These are phyloP conservation scores for Trypanosoma melophagium DNA, from an alignment of 208 protist genomes.

Conservation along the genomic window DNA sequence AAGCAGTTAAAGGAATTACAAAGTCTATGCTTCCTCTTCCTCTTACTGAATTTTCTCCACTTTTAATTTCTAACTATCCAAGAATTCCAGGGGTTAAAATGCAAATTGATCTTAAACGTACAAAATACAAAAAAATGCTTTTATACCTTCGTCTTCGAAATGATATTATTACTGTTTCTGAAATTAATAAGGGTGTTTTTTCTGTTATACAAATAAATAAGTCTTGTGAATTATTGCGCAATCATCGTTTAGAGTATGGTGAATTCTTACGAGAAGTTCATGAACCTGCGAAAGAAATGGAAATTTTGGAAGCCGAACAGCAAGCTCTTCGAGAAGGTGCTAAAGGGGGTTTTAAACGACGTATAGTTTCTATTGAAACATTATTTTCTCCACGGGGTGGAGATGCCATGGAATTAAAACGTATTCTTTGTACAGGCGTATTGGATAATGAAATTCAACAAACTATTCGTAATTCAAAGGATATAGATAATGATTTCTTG, in stretches of 20 bases:
- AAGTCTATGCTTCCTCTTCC: constrained; percentile 52
- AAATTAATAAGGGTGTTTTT: constrained; percentile 47
- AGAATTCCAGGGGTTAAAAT: constrained; percentile 26
- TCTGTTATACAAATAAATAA: constrained; percentile 47
- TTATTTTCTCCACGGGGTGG: constrained; percentile 22
- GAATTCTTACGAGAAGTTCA: constrained; percentile 48
- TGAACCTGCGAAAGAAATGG: constrained; percentile 38
- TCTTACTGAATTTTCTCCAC: constrained; percentile 56
- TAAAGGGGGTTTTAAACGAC: constrained; percentile 40
- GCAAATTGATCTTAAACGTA: constrained; percentile 66
- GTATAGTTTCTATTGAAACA: constrained; percentile 45
- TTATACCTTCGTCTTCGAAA: constrained; percentile 37
- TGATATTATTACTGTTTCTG: constrained; percentile 49
- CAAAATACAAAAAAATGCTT: constrained; percentile 68
- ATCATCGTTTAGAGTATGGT: constrained; percentile 36
- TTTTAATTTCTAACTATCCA: constrained; percentile 51
- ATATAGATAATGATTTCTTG: constrained; percentile 30
- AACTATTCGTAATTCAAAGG: not conserved
- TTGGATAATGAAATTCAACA: not conserved
- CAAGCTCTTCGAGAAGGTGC: constrained; percentile 30
- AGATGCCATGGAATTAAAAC: constrained; percentile 13
- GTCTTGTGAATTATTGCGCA: constrained; percentile 34
- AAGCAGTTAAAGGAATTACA: constrained; percentile 39
- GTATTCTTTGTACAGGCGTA: constrained; percentile 24
- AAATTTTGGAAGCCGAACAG: constrained; percentile 35